Base-by-base conservation (phyloP, 371 early-diverging fungal genomes). In the Rhizomucor pusillus region DNA sequence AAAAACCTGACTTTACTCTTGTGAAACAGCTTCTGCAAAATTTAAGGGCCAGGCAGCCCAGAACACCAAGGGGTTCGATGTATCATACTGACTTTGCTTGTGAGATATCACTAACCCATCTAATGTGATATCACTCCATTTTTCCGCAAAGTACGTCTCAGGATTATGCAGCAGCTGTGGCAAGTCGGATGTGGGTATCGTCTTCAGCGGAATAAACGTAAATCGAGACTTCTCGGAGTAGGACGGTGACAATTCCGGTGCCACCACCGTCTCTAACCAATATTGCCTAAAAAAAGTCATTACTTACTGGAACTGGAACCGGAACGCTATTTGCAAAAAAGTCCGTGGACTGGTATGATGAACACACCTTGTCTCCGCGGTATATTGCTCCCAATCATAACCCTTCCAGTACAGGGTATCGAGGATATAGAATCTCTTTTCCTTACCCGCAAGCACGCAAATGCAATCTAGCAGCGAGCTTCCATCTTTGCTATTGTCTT, bases 401-500 rank as follows among this genome's bases (percentile, higher is more conserved):
- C 82, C 84, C 43, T 79, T 71, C 86, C 86, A 85, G 43, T 82
- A 82, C 82, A 85, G 77, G 16, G 84, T 67, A 55, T 85, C 86
- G 24, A 85, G 43, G 1, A 84, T 77, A 62, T 84, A 84, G 52
- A 77, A 85, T 12, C 81, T 82, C 66, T 77, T 70, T 14, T 77
- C 70, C 6, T 62, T 59, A 3, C 75, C 68, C 54, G 82, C 81
- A 52, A 77, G 83, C 2, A 85, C 70, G 57, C 86, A 85, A 50
- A 18, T 35, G 22, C 1, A 20, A 22, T 20, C 1, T 9, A 5
- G 4, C 16, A 39, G n/a, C 46, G 13, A 35, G 13, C 23, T 18
- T 29, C 16, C 12, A 18, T 23, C 3, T 5, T 47, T 43, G 48
- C 44, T 40, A 16, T 12, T n/a, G 25, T 52, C 53, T 60, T 51